Base-by-base conservation (phyloP, 176 grass and related monocot genomes). In the Triticum urartu region DNA sequence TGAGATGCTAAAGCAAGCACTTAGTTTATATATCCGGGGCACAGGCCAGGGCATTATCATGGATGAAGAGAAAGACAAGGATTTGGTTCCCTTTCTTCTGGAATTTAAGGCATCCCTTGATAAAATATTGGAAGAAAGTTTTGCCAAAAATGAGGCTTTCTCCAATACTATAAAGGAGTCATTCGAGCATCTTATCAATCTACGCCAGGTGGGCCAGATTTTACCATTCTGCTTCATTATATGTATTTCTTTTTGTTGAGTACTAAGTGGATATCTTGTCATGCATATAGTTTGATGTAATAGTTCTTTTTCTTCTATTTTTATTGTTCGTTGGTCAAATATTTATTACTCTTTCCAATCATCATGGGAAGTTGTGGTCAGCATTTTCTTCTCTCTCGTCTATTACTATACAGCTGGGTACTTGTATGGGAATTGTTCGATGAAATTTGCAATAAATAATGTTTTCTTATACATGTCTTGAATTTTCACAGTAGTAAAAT, bases 51-150 rank as follows among this genome's bases (percentile, higher is more conserved):
- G 85, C 32, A 85, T 96, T 91, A 94, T 97, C 75, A 91, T 88
- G 76, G 97, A 99, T 92, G 97, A 99, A 91, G 97, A 99, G 79
- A 99, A 99, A 70, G 94, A 99, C 75, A 96, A 85, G 89, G 97
- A 99, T 75, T 72, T 99, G 78, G 97, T 99, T 80, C 89, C 97
- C 9, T 99, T 92, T 89, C 86, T 99, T 63, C 83, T 99, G 56
- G 97, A 99, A 4, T 99, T 99, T 82, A 99, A 99, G 88, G 65
- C 87, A 81, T 99, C 94, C 52, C 97, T 99, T 35, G 94, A 99
- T 75, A 99, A 83, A 81, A 99, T 99, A 85, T 93, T 79, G 90
- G 97, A 99, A 88, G 94, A 96, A 87, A 99, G 97, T 89, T 97
- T 99, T 67, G 87, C 80, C 34, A 97, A 94, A 89, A 99, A 99